Evolutionary conservation across 768 basidiomycete species (phyloP).

Genomic region (Terana coerulea): DNA sequence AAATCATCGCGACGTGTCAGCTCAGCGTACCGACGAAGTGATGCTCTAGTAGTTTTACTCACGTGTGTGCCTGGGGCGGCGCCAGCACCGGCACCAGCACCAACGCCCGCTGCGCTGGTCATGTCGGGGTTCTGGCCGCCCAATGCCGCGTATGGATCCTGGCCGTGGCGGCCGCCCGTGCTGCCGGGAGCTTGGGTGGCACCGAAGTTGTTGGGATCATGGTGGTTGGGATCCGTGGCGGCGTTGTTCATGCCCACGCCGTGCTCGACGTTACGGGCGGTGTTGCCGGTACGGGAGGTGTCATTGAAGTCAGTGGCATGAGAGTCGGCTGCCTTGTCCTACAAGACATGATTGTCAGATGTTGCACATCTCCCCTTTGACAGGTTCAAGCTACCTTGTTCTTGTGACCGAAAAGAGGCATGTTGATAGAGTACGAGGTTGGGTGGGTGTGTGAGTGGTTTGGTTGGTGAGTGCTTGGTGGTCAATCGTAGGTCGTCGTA

Average conservation of each 20-base stretch:
- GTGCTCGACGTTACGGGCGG: background rate
- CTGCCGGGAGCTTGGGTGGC: no score
- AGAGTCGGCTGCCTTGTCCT: background rate
- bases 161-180: no score
- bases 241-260: background rate
- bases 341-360: background rate
- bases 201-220: background rate
- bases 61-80: background rate
- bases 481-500: no score
- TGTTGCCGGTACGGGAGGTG: background rate
- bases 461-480: background rate
- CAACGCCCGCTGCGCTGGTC: conserved; percentile 1
- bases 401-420: conserved; percentile 17
- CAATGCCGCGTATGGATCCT: no score
- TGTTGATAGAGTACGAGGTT: background rate
- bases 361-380: background rate
- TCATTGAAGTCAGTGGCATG: background rate
- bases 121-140: no score
- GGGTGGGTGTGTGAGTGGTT: background rate
- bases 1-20: no score
- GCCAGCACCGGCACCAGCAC: background rate
- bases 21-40: no score
- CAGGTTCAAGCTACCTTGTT: conserved; percentile 16
- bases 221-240: background rate
- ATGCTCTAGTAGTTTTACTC: no score